Conservation (phyloP, 768 basidiomycete species). For the Mycena rebaudengoi region DNA sequence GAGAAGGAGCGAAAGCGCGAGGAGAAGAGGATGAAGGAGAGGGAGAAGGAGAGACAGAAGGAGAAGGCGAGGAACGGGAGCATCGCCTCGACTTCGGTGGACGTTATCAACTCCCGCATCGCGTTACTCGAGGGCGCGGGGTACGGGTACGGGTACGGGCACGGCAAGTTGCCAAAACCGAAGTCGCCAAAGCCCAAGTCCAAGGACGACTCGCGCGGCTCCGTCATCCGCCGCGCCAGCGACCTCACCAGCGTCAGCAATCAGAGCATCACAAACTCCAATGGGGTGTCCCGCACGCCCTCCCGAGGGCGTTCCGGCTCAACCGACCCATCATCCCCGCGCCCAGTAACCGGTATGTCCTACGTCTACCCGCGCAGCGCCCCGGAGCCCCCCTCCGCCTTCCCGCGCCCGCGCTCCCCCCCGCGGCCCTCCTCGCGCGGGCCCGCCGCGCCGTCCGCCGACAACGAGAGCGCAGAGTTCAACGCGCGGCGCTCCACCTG, state of each 20-base stretch:
- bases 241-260: slow-evolving; percentile 13
- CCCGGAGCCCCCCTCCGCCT: slow-evolving; percentile 1
- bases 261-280: neutral
- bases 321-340: neutral
- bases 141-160: slow-evolving; percentile 10
- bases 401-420: neutral
- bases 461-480: slow-evolving; percentile 27
- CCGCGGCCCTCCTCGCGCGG: neutral
- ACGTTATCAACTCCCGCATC: slow-evolving; percentile 11
- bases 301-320: slow-evolving; percentile 5
- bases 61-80: neutral
- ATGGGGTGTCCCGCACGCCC: slow-evolving; percentile 4
- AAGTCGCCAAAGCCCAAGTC: slow-evolving; percentile 14
- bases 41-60: slow-evolving; percentile 26
- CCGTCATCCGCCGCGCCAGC: slow-evolving; percentile 18
- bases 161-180: slow-evolving; percentile 2
- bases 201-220: slow-evolving; percentile 1
- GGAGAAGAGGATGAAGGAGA: slow-evolving; percentile 22
- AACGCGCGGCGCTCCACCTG: slow-evolving; percentile 44
- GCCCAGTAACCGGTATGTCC: too few species aligned
- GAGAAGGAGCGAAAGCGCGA: slow-evolving; percentile 18
- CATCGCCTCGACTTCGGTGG: slow-evolving; percentile 4
- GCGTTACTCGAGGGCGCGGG: slow-evolving; percentile 25
- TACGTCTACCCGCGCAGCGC: slow-evolving; percentile 4
- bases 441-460: neutral